Evolutionary conservation across 306 rosid species (phyloP).

Genomic region (Biancaea sappan): DNA sequence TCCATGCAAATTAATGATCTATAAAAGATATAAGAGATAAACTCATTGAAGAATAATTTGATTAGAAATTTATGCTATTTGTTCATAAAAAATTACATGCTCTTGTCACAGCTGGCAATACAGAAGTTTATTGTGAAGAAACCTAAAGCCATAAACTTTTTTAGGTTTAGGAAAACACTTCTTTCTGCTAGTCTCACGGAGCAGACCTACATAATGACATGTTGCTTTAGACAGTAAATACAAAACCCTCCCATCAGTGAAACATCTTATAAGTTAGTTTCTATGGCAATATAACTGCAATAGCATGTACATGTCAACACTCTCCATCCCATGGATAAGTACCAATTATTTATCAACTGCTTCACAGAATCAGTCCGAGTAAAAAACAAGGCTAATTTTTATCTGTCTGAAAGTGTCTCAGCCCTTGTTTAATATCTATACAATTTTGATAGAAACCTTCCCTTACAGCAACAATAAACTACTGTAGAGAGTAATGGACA

Average conservation of each 20-base stretch:
- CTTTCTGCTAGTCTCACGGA: conserved; percentile 13
- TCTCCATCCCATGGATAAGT: conserved; percentile 3
- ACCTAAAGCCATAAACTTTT: conserved; percentile 18
- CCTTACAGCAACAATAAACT: too few species aligned
- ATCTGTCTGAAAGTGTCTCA: background rate
- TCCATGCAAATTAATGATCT: conserved; percentile 96
- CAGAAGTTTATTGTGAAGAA: background rate
- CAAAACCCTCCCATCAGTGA: conserved; percentile 11
- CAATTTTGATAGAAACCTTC: too few species aligned
- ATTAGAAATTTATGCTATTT: conserved; percentile 24
- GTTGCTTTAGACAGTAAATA: conserved; percentile 26
- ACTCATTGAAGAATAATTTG: conserved; percentile 31
- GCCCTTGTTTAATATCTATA: background rate
- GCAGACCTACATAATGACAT: conserved; percentile 4
- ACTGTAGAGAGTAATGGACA: too few species aligned
- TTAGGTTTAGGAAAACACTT: conserved; percentile 28
- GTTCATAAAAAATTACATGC: background rate
- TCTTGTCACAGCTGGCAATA: conserved; percentile 14
- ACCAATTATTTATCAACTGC: background rate
- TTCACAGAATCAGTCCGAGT: conserved; percentile 12
- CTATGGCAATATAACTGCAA: conserved; percentile 18
- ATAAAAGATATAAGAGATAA: conserved; percentile 34
- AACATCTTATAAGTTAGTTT: conserved; percentile 11
- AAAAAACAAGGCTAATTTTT: background rate
- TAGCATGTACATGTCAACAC: conserved; percentile 18